Conservation (phyloP, 331 rosid genomes). For the Phaseolus coccineus region DNA sequence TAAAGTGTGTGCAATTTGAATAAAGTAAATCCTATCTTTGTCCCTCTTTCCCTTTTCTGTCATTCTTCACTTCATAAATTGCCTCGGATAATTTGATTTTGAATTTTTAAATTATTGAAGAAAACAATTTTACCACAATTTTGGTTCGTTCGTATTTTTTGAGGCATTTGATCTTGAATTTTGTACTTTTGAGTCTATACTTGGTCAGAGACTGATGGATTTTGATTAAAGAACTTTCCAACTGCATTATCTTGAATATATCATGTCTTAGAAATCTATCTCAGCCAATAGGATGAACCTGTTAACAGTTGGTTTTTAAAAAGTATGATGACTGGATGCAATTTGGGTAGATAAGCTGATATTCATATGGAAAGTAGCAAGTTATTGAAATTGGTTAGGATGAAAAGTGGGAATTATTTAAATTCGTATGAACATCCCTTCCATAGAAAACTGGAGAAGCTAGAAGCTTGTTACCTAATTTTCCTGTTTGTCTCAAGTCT, state of each 20-base stretch:
- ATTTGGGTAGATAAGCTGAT: background rate
- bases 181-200: background rate
- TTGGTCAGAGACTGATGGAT: constrained; percentile 9
- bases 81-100: constrained; percentile 11
- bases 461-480: background rate
- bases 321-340: background rate
- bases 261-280: background rate
- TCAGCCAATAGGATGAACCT: background rate
- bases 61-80: constrained; percentile 25
- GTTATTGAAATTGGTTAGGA: background rate
- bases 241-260: constrained; percentile 5
- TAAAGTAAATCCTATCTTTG: background rate
- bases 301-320: background rate
- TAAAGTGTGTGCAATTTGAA: constrained; percentile 32
- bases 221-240: constrained; percentile 17
- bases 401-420: background rate
- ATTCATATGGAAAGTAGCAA: background rate
- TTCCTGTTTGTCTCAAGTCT: background rate
- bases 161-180: background rate
- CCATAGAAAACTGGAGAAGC: background rate
- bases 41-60: background rate
- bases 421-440: background rate
- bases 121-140: constrained; percentile 10
- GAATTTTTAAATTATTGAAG: constrained; percentile 32
- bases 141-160: background rate